Conservation (phyloP, 768 basidiomycete species). For the Auricularia heimuer region DNA sequence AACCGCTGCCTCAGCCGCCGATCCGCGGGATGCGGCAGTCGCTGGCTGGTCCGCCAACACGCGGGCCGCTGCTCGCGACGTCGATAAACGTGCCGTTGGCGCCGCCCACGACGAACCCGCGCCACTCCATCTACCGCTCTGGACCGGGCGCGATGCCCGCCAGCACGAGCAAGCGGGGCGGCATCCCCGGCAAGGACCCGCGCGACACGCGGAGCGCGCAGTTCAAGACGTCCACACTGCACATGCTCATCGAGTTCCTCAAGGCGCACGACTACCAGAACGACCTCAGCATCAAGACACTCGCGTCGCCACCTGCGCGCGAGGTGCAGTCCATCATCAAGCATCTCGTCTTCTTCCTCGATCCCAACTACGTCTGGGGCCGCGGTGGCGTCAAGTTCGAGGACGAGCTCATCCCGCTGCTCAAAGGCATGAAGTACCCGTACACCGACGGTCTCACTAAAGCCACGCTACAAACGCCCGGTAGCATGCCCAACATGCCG, state of each 20-base stretch:
- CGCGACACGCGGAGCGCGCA: slow-evolving; percentile 68
- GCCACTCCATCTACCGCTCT: slow-evolving; percentile 60
- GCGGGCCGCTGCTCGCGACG: slow-evolving; percentile 38
- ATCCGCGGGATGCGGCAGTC: slow-evolving; percentile 44
- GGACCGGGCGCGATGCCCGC: slow-evolving; percentile 53
- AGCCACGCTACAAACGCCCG: slow-evolving; percentile 81
- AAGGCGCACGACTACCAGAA: slow-evolving; percentile 49
- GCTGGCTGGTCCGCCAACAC: slow-evolving; percentile 63
- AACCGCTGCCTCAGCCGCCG: slow-evolving; percentile 16
- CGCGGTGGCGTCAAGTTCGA: slow-evolving; percentile 50
- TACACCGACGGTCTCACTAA: slow-evolving; percentile 68
- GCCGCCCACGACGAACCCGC: slow-evolving; percentile 40
- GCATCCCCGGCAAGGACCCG: slow-evolving; percentile 52
- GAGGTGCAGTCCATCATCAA: slow-evolving; percentile 83
- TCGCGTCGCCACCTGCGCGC: slow-evolving; percentile 72
- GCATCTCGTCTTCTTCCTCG: slow-evolving; percentile 59
- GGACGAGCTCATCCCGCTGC: slow-evolving; percentile 69
- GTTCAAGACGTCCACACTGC: slow-evolving; percentile 66
- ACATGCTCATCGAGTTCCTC: slow-evolving; percentile 68
- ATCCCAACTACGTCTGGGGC: slow-evolving; percentile 53
- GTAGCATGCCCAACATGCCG: slow-evolving; percentile 90
- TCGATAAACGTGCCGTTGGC: slow-evolving; percentile 15
- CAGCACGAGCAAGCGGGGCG: slow-evolving; percentile 52
- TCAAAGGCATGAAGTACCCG: slow-evolving; percentile 77
- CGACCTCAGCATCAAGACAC: slow-evolving; percentile 48